Conservation (phyloP, 768 basidiomycete species). For the Kockovaella imperatae region DNA sequence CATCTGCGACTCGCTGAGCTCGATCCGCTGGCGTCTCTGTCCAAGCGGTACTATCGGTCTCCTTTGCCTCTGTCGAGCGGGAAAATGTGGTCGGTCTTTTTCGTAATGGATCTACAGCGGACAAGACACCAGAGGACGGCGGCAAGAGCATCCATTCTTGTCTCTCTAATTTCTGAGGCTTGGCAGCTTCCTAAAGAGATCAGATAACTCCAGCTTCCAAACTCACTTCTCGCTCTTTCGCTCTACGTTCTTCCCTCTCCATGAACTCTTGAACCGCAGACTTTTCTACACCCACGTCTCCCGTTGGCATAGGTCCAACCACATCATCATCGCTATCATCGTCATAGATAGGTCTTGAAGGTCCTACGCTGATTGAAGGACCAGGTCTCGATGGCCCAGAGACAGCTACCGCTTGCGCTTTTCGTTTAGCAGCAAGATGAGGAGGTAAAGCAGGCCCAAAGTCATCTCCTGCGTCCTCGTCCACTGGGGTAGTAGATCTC, state of each 20-base stretch:
- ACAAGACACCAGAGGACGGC: constrained; percentile 68
- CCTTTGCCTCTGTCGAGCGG: constrained; percentile 15
- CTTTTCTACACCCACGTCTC: constrained; percentile 40
- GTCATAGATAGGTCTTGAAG: constrained; percentile 44
- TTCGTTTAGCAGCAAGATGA: constrained; percentile 51
- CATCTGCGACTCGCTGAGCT: constrained; percentile 84
- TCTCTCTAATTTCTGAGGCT: constrained; percentile 69
- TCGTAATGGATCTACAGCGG: constrained; percentile 77
- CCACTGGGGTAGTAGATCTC: constrained; percentile 29
- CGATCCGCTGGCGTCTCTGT: constrained; percentile 93
- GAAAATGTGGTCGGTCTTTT: constrained; percentile 33
- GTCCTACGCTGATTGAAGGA: constrained; percentile 2
- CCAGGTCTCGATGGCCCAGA: background rate
- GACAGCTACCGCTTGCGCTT: constrained; percentile 5
- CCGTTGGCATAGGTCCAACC: constrained; percentile 67
- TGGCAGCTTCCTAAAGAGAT: constrained; percentile 57
- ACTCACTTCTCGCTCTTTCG: constrained; percentile 57
- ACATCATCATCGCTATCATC: constrained; percentile 65
- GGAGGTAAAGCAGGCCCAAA: constrained; percentile 70
- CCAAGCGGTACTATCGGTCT: constrained; percentile 67
- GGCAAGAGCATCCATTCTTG: constrained; percentile 99
- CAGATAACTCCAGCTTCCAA: constrained; percentile 3
- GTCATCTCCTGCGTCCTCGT: constrained; percentile 60
- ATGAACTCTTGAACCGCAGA: constrained; percentile 75
- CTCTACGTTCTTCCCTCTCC: constrained; percentile 70